Evolutionary conservation across 768 basidiomycete genomes (phyloP).

Genomic region (Lenzites betulinus): DNA sequence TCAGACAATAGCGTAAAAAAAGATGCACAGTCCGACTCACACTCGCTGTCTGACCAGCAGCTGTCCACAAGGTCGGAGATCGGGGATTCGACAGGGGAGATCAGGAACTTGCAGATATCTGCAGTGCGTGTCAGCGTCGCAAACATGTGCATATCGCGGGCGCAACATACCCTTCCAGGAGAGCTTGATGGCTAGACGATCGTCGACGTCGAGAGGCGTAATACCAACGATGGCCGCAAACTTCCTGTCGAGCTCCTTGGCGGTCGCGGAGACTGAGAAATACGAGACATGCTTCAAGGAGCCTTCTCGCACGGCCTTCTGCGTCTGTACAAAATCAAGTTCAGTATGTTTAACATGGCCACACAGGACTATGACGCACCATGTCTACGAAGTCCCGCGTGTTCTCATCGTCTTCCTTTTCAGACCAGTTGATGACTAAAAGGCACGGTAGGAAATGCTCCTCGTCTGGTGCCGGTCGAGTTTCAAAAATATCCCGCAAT

Average conservation of each 20-base stretch:
- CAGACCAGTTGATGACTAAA: conserved; percentile 62
- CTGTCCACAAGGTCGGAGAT: conserved; percentile 30
- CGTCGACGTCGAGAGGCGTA: conserved; percentile 56
- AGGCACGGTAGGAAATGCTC: conserved; percentile 66
- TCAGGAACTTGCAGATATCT: conserved; percentile 26
- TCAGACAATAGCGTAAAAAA: neutral
- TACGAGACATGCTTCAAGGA: conserved; percentile 43
- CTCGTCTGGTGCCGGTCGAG: conserved; percentile 44
- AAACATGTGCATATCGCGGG: neutral
- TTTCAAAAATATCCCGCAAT: conserved; percentile 61
- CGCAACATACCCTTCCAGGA: conserved; percentile 47
- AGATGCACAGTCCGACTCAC: conserved; percentile 12
- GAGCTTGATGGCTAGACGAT: conserved; percentile 51
- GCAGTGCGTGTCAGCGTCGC: neutral
- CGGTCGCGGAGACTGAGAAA: conserved; percentile 52
- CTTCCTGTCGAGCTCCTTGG: conserved; percentile 60
- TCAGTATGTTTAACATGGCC: neutral
- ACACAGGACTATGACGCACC: conserved; percentile 43
- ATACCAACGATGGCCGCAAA: conserved; percentile 44
- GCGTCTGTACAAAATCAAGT: conserved; percentile 41
- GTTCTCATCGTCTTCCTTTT: conserved; percentile 37
- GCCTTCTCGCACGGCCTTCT: conserved; percentile 48
- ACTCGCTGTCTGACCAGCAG: conserved; percentile 27
- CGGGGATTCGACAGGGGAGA: conserved; percentile 19
- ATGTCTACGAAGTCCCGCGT: conserved; percentile 57